Conservation (phyloP, 257 asterid species). For the Leptodermis oblonga region DNA sequence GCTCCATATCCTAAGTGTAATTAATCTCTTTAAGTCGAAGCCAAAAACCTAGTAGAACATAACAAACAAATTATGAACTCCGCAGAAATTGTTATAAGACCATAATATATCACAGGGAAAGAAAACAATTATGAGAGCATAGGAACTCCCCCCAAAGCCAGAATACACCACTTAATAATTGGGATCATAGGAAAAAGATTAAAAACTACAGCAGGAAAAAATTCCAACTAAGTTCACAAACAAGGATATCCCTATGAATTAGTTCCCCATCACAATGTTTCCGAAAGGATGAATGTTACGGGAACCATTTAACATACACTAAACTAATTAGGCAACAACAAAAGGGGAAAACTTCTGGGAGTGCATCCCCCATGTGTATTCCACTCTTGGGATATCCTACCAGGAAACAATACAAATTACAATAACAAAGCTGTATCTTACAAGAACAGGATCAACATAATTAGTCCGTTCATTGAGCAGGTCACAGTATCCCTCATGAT, state of each 20-base stretch:
- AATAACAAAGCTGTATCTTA: background rate
- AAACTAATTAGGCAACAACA: background rate
- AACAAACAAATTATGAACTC: background rate
- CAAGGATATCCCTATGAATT: background rate
- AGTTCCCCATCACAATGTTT: background rate
- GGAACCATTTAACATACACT: background rate
- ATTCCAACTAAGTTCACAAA: background rate
- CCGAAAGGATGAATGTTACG: background rate
- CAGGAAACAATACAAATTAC: background rate
- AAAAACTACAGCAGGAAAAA: background rate
- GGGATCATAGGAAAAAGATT: background rate
- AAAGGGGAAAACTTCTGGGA: background rate
- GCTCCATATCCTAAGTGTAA: conserved; percentile 83
- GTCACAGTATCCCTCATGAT: background rate
- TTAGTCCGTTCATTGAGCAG: background rate
- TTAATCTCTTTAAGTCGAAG: conserved; percentile 39
- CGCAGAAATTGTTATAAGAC: background rate
- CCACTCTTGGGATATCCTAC: too few relatives aligned
- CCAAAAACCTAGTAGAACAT: conserved; percentile 42
- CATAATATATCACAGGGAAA: too few relatives aligned
- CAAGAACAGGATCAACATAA: background rate
- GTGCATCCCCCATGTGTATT: too few relatives aligned
- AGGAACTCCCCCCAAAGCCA: background rate
- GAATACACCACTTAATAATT: background rate
- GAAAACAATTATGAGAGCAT: too few relatives aligned